Evolutionary conservation across 768 basidiomycete genomes (phyloP), one percentile per base, ranked within the genome.

Genomic region (Hortiboletus flavorubellus): DNA sequence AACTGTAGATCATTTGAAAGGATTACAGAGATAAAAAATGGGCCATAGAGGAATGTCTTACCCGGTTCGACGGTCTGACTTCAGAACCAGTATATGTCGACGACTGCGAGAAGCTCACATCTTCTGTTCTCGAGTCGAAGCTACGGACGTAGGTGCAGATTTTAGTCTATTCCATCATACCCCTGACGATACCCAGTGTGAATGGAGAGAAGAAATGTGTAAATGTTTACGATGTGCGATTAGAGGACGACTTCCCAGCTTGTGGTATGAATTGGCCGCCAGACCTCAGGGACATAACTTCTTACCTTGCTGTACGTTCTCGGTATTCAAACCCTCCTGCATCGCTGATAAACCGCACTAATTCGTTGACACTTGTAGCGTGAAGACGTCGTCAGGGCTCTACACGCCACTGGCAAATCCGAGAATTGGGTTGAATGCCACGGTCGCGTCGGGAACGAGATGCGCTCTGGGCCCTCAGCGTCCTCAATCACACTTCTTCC

Each of bases 231-330:
- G 97, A 99, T 66, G 83, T 98, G 14, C 89, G 97, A 26, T 74
- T 89, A n/a, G 85, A 90, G 51, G 97, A 99, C 67, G 80, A 80
- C 12, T 74, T 68, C 35, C 97, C 97, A 16, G 87, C 84, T 1
- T 99, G 97, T 70, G 97, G 96, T 3, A 91, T 96, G 93, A 96
- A 94, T 73, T 99, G 95, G 96, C 96, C 95, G 8, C 86, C 87
- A 34, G 92, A 94, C 64, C 83, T 98, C 46, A 70, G 78, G 4
- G 81, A 84, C 45, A 75, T 98, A 9, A 87, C 85, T 16, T 72
- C 75, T 1, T 96, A 94, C 67, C 82, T 99, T 5, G 83, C 82
- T 29, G 96, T 97, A 68, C 49, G 91, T 76, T 47, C 30, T 14
- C 40, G 14, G 15, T 35, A 42, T n/a, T 54, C 35, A 33, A 16